These are phyloP conservation scores for Cutaneotrichosporon cutaneum DNA, from an alignment of 1,284 basidiomycete genomes.

Conservation along the genomic window DNA sequence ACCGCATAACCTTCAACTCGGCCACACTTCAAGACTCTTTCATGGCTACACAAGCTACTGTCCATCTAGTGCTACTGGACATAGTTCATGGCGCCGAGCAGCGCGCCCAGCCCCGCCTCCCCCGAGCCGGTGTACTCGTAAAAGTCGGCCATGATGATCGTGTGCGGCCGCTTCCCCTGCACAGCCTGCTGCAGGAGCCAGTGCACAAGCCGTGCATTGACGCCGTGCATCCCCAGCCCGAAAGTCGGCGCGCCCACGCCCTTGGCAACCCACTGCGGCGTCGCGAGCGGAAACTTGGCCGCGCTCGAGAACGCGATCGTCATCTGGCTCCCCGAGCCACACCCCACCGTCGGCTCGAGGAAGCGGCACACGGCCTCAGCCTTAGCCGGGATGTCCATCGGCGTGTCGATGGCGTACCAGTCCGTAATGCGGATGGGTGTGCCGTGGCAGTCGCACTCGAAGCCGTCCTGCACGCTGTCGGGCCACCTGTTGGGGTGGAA, in stretches of 20 bases:
- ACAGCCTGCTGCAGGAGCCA: conserved; percentile 63
- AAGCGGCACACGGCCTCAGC: conserved; percentile 53
- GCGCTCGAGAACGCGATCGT: conserved; percentile 77
- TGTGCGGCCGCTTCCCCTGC: conserved; percentile 30
- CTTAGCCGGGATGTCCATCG: conserved; percentile 77
- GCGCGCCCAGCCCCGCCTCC: conserved; percentile 9
- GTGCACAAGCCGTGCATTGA: conserved; percentile 67
- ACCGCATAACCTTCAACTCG: too few relatives aligned
- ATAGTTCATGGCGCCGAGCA: conserved; percentile 21
- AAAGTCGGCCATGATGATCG: conserved; percentile 42
- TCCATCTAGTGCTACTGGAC: too few relatives aligned
- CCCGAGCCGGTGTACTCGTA: conserved; percentile 36
- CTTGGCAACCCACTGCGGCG: conserved; percentile 69
- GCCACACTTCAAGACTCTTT: background rate
- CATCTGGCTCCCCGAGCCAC: conserved; percentile 51
- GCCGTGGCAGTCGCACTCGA: conserved; percentile 62
- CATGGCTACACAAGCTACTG: background rate
- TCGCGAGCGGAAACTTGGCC: conserved; percentile 70
- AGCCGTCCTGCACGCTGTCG: conserved; percentile 67
- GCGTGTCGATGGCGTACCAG: conserved; percentile 76
- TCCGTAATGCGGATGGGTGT: conserved; percentile 72
- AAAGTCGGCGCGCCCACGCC: conserved; percentile 74
- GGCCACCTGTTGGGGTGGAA: conserved; percentile 81
- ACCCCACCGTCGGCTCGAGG: conserved; percentile 24
- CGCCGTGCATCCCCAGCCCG: conserved; percentile 74